Evolutionary conservation across 1,284 basidiomycete genomes (phyloP), one percentile per base, ranked within the genome.

Genomic region (Hemileia vastatrix): DNA sequence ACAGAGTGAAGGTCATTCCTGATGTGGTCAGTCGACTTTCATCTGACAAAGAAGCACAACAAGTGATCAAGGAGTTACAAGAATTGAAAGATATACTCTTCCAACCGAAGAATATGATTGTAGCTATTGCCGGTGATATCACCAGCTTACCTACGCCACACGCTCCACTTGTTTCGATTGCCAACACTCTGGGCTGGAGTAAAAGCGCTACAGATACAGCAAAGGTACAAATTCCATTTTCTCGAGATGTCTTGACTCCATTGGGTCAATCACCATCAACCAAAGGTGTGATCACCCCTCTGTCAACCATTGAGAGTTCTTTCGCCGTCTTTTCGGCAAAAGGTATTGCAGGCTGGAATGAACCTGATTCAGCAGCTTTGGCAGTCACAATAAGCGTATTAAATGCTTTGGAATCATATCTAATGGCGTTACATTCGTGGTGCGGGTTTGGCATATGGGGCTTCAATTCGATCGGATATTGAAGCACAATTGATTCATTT

Each of bases 341-440:
- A 63, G 61, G 61, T 19, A 47, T 54, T 4, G 54, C 67, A 15
- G 89, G 90, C 15, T 91, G 87, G 74, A 76, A 83, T 65, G 86
- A 96, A 74, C 83, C 86, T 0, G 90, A 96, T 67, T 86, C 86
- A 64, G 87, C 94, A 1, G 87, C 87, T 15, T 78, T 96, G 33
- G 83, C 85, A 33, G 83, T 98, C n/a, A 86, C 92, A 0, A 78
- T 87, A 5, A 87, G 92, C 66, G 84, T 93, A 3, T 79, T 99
- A 53, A 96, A 96, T 69, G 94, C 91, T 1, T 86, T 92, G 54
- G 95, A 98, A 78, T 88, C 88, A 67, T 96, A 87, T 76, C 83
- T 98, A n/a, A 63, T 98, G 95, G 94, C 78, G 66, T 57, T 64
- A 57, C 64, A 90, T 96, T 67, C 85, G 92, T 62, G 93, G 93